phyloP scores from a whole-genome alignment of 495 filamentous ascomycete species.

The Hypoxylon perforatum region DNA sequence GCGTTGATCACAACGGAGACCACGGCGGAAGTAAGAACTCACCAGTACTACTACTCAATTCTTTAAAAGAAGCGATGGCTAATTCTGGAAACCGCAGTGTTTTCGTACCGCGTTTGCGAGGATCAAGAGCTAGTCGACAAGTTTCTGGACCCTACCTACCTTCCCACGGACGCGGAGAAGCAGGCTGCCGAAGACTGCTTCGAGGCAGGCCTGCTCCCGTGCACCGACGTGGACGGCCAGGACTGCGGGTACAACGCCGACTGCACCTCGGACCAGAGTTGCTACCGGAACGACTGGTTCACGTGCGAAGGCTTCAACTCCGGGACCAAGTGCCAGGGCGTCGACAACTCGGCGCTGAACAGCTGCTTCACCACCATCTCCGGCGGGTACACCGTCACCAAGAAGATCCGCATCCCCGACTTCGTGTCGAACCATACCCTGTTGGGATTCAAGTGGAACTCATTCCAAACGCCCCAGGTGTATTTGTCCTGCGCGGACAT shows the following conservation, averaged over 20 bases:
- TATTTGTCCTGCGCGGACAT: slow-evolving; percentile 68
- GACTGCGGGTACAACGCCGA: slow-evolving; percentile 63
- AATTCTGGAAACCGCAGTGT: slow-evolving; percentile 45
- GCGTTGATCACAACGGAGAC: slow-evolving; percentile 68
- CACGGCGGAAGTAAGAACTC: slow-evolving; percentile 61
- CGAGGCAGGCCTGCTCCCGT: slow-evolving; percentile 58
- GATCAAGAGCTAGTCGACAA: slow-evolving; percentile 63
- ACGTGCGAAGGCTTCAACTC: slow-evolving; percentile 62
- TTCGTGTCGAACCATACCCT: slow-evolving; percentile 61
- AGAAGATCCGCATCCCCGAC: slow-evolving; percentile 63
- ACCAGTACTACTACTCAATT: too few species aligned
- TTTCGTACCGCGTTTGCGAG: slow-evolving; percentile 66
- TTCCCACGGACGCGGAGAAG: slow-evolving; percentile 65
- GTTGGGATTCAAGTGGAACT: slow-evolving; percentile 67
- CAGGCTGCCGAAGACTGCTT: slow-evolving; percentile 67
- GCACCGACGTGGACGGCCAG: slow-evolving; percentile 65
- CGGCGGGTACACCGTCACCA: slow-evolving; percentile 66
- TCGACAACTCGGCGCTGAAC: slow-evolving; percentile 58
- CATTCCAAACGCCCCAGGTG: slow-evolving; percentile 66
- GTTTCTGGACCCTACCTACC: slow-evolving; percentile 61
- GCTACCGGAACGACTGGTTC: slow-evolving; percentile 68
- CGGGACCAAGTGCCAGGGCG: slow-evolving; percentile 58
- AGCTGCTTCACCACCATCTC: slow-evolving; percentile 64
- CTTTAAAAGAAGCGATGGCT: too few species aligned
- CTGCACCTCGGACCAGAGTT: slow-evolving; percentile 57